Percentiles rank a stretch among this genome's conserved stretches.
phyloP scores from a whole-genome alignment of 2,329 filamentous ascomycete genomes.

The Trichocomaceae sp. region DNA sequence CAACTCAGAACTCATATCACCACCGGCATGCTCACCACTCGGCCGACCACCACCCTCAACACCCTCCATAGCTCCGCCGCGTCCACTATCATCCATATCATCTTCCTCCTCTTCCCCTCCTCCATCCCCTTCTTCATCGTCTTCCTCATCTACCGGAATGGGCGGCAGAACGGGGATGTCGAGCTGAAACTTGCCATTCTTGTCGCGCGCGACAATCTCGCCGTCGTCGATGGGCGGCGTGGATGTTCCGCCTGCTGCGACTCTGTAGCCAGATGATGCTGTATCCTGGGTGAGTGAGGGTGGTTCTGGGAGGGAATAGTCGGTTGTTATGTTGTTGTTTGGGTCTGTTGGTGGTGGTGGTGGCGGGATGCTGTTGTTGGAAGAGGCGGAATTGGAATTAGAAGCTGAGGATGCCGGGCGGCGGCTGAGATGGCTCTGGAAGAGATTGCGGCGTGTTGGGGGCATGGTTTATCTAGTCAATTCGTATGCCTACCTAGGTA shows the following conservation, averaged over 20 bases:
- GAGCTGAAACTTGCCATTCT: conserved; percentile 43
- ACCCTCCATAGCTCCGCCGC: conserved; percentile 29
- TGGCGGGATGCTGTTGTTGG: conserved; percentile 1
- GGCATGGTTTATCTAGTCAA: conserved; percentile 2
- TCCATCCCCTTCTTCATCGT: conserved; percentile 32
- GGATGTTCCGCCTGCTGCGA: not conserved
- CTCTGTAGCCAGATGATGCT: not conserved
- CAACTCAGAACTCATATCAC: conserved; percentile 18
- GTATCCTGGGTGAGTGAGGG: too few relatives aligned
- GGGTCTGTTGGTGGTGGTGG: not conserved
- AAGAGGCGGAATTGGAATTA: not conserved
- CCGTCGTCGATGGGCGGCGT: conserved; percentile 23
- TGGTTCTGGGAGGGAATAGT: not conserved
- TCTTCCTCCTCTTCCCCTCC: conserved; percentile 29
- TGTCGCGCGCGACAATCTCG: conserved; percentile 47
- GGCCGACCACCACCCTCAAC: conserved; percentile 48
- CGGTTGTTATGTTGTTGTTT: not conserved
- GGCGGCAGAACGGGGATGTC: conserved; percentile 40
- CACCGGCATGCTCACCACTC: conserved; percentile 35
- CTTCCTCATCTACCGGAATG: conserved; percentile 30
- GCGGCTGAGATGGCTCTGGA: conserved; percentile 11
- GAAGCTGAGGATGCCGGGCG: conserved; percentile 4
- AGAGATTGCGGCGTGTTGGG: conserved; percentile 12
- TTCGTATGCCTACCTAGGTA: too few relatives aligned
- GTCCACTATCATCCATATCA: conserved; percentile 41